Base-by-base conservation (phyloP, 2,329 filamentous ascomycete genomes). In the Pleoardoris graminearum region DNA sequence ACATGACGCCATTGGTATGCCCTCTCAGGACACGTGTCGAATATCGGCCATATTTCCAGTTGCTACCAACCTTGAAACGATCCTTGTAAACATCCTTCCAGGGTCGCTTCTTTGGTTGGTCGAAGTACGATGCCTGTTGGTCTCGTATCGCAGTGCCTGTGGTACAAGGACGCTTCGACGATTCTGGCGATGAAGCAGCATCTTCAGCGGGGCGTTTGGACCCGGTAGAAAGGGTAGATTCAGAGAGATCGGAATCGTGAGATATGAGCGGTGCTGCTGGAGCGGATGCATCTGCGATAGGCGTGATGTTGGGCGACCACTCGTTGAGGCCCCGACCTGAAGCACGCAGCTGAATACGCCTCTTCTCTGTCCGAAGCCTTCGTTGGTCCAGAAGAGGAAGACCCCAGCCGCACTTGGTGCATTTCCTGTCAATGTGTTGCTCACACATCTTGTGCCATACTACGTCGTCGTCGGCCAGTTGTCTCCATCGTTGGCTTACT, bases 361-460 rank as follows among this genome's bases (percentile, higher is more conserved):
- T 85, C 74, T 91, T 96, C 73, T 93, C 91, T 57, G 90, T 91
- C 60, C 90, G 85, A 58, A 99, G 76, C 65, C 90, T 84, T 75
- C 96, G 96, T 63, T 91, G 84, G 68, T 99, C 94, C 45, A 99
- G 77, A 51, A 96, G 77, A 14, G 94, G 94, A 54, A 99, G 75
- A 2, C 94, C 94, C 91, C 92, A 97, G 21, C 94, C 93, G 69
- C 94, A 99, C 70, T 94, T 96, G 54, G 86, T 92, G 73, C 92
- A 97, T 70, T 96, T 96, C 55, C 91, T 82, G 70, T 95, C 90
- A 63, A 97, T 95, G 72, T 96, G 92, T 70, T 97, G 93, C 73
- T 96, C 91, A 70, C 94, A 99, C 92, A 97, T 97, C 59, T 88
- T 89, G 69, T 97, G 90, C 94, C 94, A 99, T 3, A 99, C 93